phyloP scores from a whole-genome alignment of 1,284 basidiomycete species.

The Psilocybe mexicana region DNA sequence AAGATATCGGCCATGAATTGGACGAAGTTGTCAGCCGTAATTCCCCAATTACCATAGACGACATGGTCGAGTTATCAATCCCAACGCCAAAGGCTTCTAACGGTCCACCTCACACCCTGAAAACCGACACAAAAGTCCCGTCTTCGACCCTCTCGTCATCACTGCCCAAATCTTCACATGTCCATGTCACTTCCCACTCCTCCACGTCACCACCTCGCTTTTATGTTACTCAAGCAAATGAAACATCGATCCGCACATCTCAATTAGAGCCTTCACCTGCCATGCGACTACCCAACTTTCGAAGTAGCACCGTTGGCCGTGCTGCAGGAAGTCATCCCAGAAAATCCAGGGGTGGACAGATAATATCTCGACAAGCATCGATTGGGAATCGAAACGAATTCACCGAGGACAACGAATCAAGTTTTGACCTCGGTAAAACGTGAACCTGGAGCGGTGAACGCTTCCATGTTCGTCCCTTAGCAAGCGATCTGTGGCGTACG shows the following conservation, averaged over 20 bases:
- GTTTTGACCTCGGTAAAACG: neutral
- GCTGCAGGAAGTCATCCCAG: constrained; percentile 15
- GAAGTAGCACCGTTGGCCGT: constrained; percentile 21
- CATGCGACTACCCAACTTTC: constrained; percentile 47
- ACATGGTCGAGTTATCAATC: constrained; percentile 16
- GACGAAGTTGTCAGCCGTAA: constrained; percentile 35
- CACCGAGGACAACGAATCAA: neutral
- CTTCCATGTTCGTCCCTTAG: no score
- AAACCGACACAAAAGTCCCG: neutral
- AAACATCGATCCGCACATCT: constrained; percentile 40
- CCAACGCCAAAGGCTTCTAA: constrained; percentile 21
- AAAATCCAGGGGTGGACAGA: neutral
- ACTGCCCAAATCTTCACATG: constrained; percentile 20
- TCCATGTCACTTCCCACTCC: constrained; percentile 19
- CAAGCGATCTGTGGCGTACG: no score
- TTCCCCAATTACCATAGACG: constrained; percentile 6
- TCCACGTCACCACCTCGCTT: constrained; percentile 32
- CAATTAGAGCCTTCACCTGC: constrained; percentile 54
- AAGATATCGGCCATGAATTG: constrained; percentile 44
- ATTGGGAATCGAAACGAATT: neutral
- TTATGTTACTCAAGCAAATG: constrained; percentile 31
- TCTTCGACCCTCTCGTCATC: constrained; percentile 7
- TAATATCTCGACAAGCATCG: neutral
- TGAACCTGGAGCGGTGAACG: neutral
- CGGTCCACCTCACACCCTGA: constrained; percentile 6